These are phyloP conservation scores for Leptosphaerulina australis DNA, from an alignment of 2,329 filamentous ascomycete genomes.

Conservation along the genomic window DNA sequence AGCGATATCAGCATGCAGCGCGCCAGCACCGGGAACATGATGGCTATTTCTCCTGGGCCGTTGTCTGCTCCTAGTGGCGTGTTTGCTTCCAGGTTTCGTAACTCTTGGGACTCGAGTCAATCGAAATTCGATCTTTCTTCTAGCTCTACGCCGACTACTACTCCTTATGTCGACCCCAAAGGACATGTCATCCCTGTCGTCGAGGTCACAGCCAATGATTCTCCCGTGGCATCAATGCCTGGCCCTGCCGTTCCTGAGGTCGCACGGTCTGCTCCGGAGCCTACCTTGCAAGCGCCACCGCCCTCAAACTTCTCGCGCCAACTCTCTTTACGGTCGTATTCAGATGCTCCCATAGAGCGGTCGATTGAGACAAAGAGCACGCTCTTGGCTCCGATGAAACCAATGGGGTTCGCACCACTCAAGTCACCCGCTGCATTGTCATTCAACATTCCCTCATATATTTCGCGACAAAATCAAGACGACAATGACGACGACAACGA, in stretches of 20 bases:
- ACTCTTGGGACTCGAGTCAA: slow-evolving; percentile 50
- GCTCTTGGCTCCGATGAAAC: slow-evolving; percentile 16
- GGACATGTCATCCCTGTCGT: slow-evolving; percentile 47
- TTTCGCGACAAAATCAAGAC: slow-evolving; percentile 21
- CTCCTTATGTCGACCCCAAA: slow-evolving; percentile 47
- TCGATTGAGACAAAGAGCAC: slow-evolving; percentile 17
- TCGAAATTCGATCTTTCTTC: slow-evolving; percentile 43
- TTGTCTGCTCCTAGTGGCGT: slow-evolving; percentile 48
- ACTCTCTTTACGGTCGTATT: slow-evolving; percentile 36
- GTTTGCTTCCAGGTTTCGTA: slow-evolving; percentile 46
- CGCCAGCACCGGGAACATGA: slow-evolving; percentile 51
- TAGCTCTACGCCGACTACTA: slow-evolving; percentile 35
- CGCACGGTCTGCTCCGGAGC: slow-evolving; percentile 19
- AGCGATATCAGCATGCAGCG: slow-evolving; percentile 56
- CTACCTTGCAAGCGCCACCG: slow-evolving; percentile 20
- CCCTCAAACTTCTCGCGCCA: slow-evolving; percentile 50
- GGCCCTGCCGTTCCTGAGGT: slow-evolving; percentile 18
- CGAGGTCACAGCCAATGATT: slow-evolving; percentile 38
- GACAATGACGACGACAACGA: too few relatives aligned
- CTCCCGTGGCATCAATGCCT: slow-evolving; percentile 12
- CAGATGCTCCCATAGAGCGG: slow-evolving; percentile 22
- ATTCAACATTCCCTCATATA: slow-evolving; percentile 35
- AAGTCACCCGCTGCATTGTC: slow-evolving; percentile 38
- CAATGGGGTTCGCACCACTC: slow-evolving; percentile 32
- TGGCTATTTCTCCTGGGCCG: slow-evolving; percentile 51